Evolutionary conservation across 2,329 filamentous ascomycete genomes (phyloP).

Genomic region (Mycosphaerella sp.): DNA sequence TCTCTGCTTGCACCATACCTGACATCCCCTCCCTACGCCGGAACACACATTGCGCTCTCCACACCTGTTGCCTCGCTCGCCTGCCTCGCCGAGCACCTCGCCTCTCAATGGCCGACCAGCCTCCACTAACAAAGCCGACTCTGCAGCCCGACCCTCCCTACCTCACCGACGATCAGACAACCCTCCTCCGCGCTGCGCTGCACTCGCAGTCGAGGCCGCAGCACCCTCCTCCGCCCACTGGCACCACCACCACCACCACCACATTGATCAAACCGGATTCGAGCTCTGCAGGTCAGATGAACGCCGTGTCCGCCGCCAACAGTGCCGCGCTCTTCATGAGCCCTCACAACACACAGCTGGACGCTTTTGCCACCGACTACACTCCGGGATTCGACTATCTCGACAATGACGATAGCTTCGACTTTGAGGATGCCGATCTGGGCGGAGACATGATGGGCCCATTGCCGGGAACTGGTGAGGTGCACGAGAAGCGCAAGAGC

Average conservation of each 20-base stretch:
- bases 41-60: neutral
- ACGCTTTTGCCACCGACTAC: constrained; percentile 29
- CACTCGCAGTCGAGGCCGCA: constrained; percentile 35
- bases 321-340: constrained; percentile 27
- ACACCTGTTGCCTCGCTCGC: too few relatives aligned
- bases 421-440: constrained; percentile 59
- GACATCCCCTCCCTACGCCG: neutral
- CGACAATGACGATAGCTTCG: constrained; percentile 67
- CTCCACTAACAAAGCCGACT: constrained; percentile 15
- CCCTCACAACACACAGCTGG: constrained; percentile 26
- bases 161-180: constrained; percentile 41
- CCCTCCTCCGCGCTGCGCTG: constrained; percentile 45
- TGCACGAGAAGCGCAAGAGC: constrained; percentile 66
- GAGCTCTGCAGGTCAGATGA: constrained; percentile 10
- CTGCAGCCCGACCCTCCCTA: constrained; percentile 35
- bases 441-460: constrained; percentile 66
- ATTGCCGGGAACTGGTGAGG: constrained; percentile 53
- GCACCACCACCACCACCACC: neutral
- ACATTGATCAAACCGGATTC: constrained; percentile 9
- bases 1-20: neutral
- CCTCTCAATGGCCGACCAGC: constrained; percentile 16
- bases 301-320: constrained; percentile 24
- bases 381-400: constrained; percentile 82
- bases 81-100: too few relatives aligned
- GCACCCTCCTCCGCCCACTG: constrained; percentile 16